Evolutionary conservation across 2,329 filamentous ascomycete genomes (phyloP).

Genomic region (Pseudogymnoascus sp.): DNA sequence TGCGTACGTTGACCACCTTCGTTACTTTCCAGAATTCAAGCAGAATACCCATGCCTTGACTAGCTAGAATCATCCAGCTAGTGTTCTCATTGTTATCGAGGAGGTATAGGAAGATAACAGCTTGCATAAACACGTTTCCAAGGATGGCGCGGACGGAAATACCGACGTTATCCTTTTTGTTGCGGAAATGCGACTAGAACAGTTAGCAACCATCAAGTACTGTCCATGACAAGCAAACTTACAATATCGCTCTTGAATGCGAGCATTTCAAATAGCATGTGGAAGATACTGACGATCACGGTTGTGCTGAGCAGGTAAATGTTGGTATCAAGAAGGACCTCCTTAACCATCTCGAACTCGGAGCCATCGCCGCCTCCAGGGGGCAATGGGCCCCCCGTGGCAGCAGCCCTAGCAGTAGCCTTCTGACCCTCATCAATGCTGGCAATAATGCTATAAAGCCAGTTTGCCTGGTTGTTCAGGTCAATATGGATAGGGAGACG

Average conservation of each 20-base stretch:
- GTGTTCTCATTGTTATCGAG: slow-evolving; percentile 97
- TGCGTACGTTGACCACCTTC: slow-evolving; percentile 80
- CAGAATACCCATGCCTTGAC: slow-evolving; percentile 61
- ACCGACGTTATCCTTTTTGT: slow-evolving; percentile 98
- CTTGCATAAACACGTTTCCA: slow-evolving; percentile 96
- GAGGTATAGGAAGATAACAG: slow-evolving; percentile 90
- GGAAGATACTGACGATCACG: slow-evolving; percentile 72
- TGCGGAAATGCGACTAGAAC: slow-evolving; percentile 73
- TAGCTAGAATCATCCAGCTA: slow-evolving; percentile 96
- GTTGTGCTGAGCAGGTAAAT: slow-evolving; percentile 83
- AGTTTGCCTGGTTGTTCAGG: slow-evolving; percentile 71
- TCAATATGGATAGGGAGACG: slow-evolving; percentile 75
- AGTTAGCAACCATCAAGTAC: background rate
- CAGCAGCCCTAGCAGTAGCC: slow-evolving; percentile 69
- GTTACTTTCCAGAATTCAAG: slow-evolving; percentile 92
- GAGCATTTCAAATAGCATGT: slow-evolving; percentile 91
- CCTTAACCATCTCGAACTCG: slow-evolving; percentile 96
- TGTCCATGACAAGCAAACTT: slow-evolving; percentile 21
- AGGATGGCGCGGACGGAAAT: slow-evolving; percentile 94
- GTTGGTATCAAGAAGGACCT: slow-evolving; percentile 89
- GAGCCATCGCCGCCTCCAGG: slow-evolving; percentile 79
- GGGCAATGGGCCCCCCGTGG: slow-evolving; percentile 45
- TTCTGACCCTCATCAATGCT: slow-evolving; percentile 83
- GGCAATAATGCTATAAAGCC: slow-evolving; percentile 84
- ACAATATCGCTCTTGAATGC: slow-evolving; percentile 95